These are phyloP conservation scores for Solanum clarkiae DNA, from an alignment of 257 asterid genomes.

Conservation along the genomic window DNA sequence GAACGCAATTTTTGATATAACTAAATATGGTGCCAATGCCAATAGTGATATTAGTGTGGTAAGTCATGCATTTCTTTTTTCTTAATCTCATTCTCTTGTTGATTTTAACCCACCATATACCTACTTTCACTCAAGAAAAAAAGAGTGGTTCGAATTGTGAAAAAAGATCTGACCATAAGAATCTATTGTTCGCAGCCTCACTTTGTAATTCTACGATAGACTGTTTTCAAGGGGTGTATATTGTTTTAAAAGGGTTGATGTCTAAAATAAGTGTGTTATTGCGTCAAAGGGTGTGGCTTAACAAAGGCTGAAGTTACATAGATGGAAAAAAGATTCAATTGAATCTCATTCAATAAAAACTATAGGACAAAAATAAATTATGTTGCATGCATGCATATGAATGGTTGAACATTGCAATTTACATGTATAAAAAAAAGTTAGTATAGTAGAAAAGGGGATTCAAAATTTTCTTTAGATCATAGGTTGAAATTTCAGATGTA, in stretches of 20 bases:
- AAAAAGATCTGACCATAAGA: no score
- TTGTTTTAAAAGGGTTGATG: not conserved
- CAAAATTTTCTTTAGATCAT: not conserved
- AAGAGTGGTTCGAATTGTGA: no score
- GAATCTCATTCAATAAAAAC: not conserved
- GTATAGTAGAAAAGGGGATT: not conserved
- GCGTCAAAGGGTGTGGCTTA: not conserved
- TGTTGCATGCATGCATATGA: not conserved
- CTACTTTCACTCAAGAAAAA: not conserved
- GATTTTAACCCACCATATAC: no score
- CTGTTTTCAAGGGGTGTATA: no score
- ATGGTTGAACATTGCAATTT: not conserved
- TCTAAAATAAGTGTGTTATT: not conserved
- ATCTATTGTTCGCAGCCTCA: no score
- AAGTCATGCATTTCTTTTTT: not conserved
- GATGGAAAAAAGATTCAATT: not conserved
- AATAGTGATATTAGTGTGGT: slow-evolving; percentile 1
- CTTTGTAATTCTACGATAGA: no score
- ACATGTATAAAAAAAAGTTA: not conserved
- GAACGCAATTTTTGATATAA: not conserved
- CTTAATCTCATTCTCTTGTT: not conserved
- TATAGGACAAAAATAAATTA: not conserved
- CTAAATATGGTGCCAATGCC: slow-evolving; percentile 1
- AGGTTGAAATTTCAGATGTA: not conserved
- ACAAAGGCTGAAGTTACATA: not conserved